Evolutionary conservation across 2,329 filamentous ascomycete species (phyloP).

Genomic region (Trichoderma aggressivum): DNA sequence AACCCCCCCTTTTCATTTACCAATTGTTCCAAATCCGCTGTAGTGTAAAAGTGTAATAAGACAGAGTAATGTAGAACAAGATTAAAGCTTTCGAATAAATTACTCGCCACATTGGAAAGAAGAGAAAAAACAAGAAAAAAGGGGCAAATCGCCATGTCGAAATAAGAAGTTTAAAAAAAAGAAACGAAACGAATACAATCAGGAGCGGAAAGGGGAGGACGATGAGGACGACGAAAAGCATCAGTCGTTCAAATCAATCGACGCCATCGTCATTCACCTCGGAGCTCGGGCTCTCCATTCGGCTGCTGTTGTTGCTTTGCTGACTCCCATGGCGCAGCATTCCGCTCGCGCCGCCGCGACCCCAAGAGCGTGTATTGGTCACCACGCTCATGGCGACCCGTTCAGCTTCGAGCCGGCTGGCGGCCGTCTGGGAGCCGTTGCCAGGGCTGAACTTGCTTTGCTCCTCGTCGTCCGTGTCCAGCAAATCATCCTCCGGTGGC

Average conservation of each 20-base stretch:
- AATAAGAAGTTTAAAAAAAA: neutral
- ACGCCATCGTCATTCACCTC: conserved; percentile 33
- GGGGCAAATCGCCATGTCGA: neutral
- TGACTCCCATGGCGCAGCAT: conserved; percentile 39
- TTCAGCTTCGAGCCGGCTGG: conserved; percentile 35
- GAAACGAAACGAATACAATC: neutral
- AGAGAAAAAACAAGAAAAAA: neutral
- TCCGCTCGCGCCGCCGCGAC: conserved; percentile 42
- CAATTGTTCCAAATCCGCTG: neutral
- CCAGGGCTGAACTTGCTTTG: conserved; percentile 7
- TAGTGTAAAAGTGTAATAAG: neutral
- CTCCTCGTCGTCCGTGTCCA: conserved; percentile 39
- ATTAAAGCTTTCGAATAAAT: neutral
- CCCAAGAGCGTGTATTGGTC: conserved; percentile 37
- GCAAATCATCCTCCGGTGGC: conserved; percentile 40
- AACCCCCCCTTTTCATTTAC: neutral
- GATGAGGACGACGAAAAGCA: neutral
- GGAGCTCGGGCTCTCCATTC: conserved; percentile 22
- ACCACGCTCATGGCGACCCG: conserved; percentile 45
- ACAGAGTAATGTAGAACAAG: neutral
- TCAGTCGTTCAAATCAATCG: conserved; percentile 25
- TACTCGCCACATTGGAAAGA: neutral
- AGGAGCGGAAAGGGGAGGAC: neutral
- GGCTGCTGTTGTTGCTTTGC: conserved; percentile 22
- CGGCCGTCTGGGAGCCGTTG: neutral